These are phyloP conservation scores for Kitagawia praeruptora DNA, from an alignment of 129 eudicot species.

Conservation along the genomic window DNA sequence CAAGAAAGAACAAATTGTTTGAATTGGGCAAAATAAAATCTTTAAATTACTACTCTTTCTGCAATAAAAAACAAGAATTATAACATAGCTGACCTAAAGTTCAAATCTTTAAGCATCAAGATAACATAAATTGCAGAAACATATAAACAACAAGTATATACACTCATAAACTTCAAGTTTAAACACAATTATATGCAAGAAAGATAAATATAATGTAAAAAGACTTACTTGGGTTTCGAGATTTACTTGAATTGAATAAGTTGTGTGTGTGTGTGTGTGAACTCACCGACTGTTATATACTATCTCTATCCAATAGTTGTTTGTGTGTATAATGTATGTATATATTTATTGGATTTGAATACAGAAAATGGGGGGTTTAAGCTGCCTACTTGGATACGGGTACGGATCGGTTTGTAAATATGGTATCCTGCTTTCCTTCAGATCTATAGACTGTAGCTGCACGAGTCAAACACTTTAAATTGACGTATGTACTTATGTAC, in stretches of 20 bases:
- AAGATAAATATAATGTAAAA: not conserved
- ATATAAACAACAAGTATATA: not conserved
- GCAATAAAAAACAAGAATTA: not conserved
- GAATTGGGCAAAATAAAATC: not conserved
- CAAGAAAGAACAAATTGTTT: not conserved
- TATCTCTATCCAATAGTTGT: not conserved
- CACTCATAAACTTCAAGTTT: not conserved
- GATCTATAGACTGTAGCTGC: not conserved
- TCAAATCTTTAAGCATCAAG: not conserved
- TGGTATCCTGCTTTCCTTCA: not conserved
- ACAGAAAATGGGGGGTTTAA: not conserved
- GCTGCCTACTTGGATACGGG: slow-evolving; percentile 3
- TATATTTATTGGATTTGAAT: not conserved
- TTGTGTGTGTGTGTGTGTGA: not conserved
- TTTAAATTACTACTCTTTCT: not conserved
- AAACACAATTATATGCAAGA: not conserved
- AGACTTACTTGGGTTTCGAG: not conserved
- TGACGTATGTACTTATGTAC: not conserved
- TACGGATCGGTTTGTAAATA: not conserved
- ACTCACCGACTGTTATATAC: not conserved
- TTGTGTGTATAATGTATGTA: not conserved
- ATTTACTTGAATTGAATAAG: not conserved
- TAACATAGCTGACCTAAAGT: not conserved
- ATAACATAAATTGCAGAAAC: not conserved
- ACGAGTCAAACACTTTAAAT: too few species aligned